phyloP scores from a whole-genome alignment of 1,284 basidiomycete species.

The Cystobasidium slooffiae region DNA sequence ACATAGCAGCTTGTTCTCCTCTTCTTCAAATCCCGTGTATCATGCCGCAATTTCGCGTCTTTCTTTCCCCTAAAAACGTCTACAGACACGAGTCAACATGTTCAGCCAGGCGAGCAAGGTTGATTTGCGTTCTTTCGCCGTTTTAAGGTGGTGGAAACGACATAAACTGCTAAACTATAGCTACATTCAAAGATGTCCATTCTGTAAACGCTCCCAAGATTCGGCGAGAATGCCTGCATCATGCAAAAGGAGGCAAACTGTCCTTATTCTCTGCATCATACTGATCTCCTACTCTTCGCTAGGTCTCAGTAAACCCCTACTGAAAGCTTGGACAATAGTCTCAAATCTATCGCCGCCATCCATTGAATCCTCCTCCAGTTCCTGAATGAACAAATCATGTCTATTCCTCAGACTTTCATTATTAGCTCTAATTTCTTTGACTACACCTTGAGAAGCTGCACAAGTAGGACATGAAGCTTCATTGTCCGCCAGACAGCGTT shows the following conservation, averaged over 20 bases:
- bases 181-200: neutral
- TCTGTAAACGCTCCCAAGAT: too few species aligned
- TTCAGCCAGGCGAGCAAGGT: too few species aligned
- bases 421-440: slow-evolving; percentile 81
- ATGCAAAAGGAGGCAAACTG: too few species aligned
- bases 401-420: slow-evolving; percentile 80
- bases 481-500: slow-evolving; percentile 81
- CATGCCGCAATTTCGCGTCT: neutral
- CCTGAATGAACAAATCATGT: slow-evolving; percentile 84
- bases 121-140: too few species aligned
- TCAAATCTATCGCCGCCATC: slow-evolving; percentile 72
- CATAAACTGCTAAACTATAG: neutral
- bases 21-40: slow-evolving; percentile 1
- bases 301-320: slow-evolving; percentile 66
- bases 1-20: neutral
- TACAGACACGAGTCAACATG: too few species aligned
- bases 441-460: slow-evolving; percentile 80
- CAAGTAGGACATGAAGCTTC: slow-evolving; percentile 89
- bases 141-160: neutral
- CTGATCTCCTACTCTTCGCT: slow-evolving; percentile 6
- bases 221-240: too few species aligned
- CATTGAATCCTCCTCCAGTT: slow-evolving; percentile 64
- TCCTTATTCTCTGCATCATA: neutral
- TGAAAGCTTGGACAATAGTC: slow-evolving; percentile 78
- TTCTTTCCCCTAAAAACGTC: neutral